Conservation (phyloP, 2,329 filamentous ascomycete genomes). For the Cladosporium sp. region DNA sequence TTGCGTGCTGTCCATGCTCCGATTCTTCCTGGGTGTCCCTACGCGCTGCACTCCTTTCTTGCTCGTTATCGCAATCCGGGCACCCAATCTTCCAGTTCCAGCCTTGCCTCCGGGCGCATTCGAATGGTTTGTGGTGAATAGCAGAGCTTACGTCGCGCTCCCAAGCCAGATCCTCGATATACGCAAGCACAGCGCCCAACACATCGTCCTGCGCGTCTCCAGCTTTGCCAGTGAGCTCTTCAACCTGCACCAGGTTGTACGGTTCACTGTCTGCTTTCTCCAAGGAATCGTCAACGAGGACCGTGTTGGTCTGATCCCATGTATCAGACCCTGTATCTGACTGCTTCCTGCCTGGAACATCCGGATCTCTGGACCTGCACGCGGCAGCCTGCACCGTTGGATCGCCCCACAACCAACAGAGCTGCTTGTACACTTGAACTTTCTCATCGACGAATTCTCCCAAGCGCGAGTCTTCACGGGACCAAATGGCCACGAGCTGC, state of each 20-base stretch:
- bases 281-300: background rate
- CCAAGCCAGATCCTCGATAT: slow-evolving; percentile 54
- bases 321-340: background rate
- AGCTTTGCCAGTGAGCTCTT: background rate
- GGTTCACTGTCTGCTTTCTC: background rate
- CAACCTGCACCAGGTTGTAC: background rate
- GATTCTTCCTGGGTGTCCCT: background rate
- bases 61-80: background rate
- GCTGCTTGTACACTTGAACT: background rate
- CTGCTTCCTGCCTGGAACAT: background rate
- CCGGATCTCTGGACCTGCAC: background rate
- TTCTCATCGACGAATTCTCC: background rate
- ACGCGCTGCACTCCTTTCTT: background rate
- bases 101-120: background rate
- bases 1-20: background rate
- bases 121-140: slow-evolving; percentile 22
- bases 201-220: slow-evolving; percentile 33
- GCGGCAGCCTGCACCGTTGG: background rate
- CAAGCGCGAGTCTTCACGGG: background rate
- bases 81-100: background rate
- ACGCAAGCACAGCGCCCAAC: slow-evolving; percentile 54
- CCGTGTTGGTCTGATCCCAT: background rate
- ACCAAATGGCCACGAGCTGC: background rate
- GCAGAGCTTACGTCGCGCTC: slow-evolving; percentile 56
- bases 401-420: background rate